phyloP scores from a whole-genome alignment of 2,329 filamentous ascomycete genomes.

The Colletotrichum caudatum region DNA sequence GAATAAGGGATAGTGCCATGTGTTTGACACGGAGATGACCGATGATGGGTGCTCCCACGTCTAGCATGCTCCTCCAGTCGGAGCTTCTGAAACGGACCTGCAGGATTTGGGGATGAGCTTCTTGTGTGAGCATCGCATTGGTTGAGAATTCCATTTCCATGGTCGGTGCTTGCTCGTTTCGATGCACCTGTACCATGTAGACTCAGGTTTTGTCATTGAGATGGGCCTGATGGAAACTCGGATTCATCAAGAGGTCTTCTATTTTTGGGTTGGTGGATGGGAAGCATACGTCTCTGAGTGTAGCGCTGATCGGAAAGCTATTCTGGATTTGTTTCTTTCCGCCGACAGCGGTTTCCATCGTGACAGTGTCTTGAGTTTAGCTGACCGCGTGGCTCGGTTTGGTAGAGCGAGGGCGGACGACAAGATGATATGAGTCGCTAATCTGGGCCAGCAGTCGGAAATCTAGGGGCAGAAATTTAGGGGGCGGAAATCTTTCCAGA shows the following conservation, averaged over 20 bases:
- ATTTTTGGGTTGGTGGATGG: conserved; percentile 19
- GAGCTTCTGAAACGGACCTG: conserved; percentile 40
- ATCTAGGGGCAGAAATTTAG: conserved; percentile 37
- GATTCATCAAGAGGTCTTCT: conserved; percentile 6
- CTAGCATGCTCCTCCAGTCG: conserved; percentile 19
- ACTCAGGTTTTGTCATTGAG: conserved; percentile 14
- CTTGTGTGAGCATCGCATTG: conserved; percentile 13
- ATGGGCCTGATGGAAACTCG: conserved; percentile 8
- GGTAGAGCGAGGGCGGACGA: conserved; percentile 18
- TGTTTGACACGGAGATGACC: conserved; percentile 40
- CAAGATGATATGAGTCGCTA: conserved; percentile 35
- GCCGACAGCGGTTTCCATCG: conserved; percentile 35
- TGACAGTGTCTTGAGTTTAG: conserved; percentile 26
- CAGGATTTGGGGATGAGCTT: conserved; percentile 32
- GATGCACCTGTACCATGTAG: not conserved
- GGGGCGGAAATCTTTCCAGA: conserved; percentile 40
- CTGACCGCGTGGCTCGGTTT: conserved; percentile 30
- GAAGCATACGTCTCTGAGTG: conserved; percentile 10
- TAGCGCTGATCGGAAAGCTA: conserved; percentile 22
- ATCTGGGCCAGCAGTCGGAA: conserved; percentile 36
- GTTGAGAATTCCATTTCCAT: not conserved
- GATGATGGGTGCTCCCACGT: conserved; percentile 23
- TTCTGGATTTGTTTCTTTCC: conserved; percentile 28
- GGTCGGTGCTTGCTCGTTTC: conserved; percentile 23
- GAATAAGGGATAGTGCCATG: conserved; percentile 17